Base-by-base conservation (phyloP, 805 yeast genomes). In the Hanseniaspora taiwanica region DNA sequence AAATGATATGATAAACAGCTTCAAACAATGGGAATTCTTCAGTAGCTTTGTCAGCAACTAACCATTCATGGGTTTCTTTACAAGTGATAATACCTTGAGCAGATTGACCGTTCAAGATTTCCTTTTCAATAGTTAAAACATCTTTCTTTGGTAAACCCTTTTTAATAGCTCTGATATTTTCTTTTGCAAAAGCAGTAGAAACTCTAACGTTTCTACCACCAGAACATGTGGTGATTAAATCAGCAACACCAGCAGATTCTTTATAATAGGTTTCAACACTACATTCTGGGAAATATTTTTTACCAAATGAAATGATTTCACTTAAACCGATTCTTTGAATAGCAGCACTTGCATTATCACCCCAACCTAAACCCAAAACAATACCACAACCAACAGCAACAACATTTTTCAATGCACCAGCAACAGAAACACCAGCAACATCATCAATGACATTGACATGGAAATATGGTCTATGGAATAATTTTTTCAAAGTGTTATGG, bases 351-450 rank as follows among this genome's bases (percentile, higher is more conserved):
- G 98, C 97, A 60, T 91, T 91, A 64, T 86, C 95, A 62, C 98
- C 98, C 98, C 98, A 91, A 47, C 94, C 95, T 47, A 83, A 72
- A 52, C 98, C 98, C 63, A 85, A 94, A 46, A 89, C 97, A 58
- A 91, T 83, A 42, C 98, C 98, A 46, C 93, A 96, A 48, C 95
- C 93, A 56, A 86, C 68, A 27, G 98, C 98, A 46, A 89, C 89
- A 40, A 91, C 83, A 64, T 91, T 91, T 68, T 91, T 91, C 62
- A 91, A 73, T 9, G 98, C 98, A 58, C 98, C 98, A 35, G 95
- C 94, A 45, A 91, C 74, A 2, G 96, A 84, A 43, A 86, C 91
- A 59, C 98, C 98, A 19, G 93, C 93, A 42, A 89, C 94, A 60
- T 91, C 98, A 44, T 78, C 78, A 44, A 85, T 74, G 44, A 89